phyloP scores from a whole-genome alignment of 257 asterid genomes.

The Solanum sejunctum region DNA sequence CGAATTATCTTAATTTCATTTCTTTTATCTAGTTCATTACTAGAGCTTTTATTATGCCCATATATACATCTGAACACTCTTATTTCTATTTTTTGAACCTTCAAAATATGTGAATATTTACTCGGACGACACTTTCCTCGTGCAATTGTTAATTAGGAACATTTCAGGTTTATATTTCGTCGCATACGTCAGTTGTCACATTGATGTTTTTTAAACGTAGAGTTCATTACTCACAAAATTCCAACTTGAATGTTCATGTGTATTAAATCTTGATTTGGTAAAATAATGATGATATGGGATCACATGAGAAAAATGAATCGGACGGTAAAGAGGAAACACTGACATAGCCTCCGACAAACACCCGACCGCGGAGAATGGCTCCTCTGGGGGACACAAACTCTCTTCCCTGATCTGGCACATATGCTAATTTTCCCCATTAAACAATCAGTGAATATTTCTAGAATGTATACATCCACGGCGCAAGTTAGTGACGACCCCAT shows the following conservation, averaged over 20 bases:
- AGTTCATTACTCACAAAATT: neutral
- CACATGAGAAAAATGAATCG: neutral
- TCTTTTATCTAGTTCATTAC: too few species aligned
- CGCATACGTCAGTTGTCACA: neutral
- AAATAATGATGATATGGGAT: neutral
- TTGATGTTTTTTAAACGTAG: too few species aligned
- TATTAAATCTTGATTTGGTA: neutral
- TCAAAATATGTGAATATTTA: too few species aligned
- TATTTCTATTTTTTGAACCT: too few species aligned
- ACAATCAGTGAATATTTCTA: neutral
- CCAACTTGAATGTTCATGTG: neutral
- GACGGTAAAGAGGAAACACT: neutral
- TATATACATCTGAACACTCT: too few species aligned
- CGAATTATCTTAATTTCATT: too few species aligned
- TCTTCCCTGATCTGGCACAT: slow-evolving; percentile 22
- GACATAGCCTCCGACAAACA: slow-evolving; percentile 22
- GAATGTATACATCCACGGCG: slow-evolving; percentile 12
- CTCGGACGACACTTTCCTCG: neutral
- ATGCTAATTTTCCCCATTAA: slow-evolving; percentile 16
- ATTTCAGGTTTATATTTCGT: neutral
- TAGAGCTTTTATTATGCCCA: too few species aligned
- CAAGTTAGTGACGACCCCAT: slow-evolving; percentile 26
- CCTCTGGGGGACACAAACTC: slow-evolving; percentile 5
- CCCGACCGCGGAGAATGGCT: slow-evolving; percentile 55
- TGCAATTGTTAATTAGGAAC: neutral